Percentiles rank a stretch among this genome's conserved stretches.
phyloP scores from a whole-genome alignment of 2,329 filamentous ascomycete genomes.

The Pseudocercospora cruenta region DNA sequence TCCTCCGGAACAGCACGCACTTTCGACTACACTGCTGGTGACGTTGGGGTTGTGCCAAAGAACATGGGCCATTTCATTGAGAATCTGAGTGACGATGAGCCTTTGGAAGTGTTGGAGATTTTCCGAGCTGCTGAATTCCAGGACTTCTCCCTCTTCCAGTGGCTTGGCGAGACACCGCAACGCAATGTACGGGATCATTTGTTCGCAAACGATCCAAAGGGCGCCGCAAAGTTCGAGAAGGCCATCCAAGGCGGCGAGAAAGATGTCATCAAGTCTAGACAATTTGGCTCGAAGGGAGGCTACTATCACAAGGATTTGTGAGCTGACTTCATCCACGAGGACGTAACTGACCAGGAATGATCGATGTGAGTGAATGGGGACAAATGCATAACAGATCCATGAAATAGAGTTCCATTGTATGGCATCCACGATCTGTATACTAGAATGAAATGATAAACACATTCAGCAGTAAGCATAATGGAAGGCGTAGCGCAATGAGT shows the following conservation, averaged over 20 bases:
- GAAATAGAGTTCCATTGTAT: background rate
- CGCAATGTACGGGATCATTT: slow-evolving; percentile 61
- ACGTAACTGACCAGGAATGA: background rate
- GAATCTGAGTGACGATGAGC: slow-evolving; percentile 73
- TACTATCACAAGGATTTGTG: slow-evolving; percentile 4
- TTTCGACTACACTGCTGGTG: slow-evolving; percentile 75
- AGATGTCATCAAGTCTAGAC: slow-evolving; percentile 43
- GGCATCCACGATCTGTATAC: background rate
- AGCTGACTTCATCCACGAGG: background rate
- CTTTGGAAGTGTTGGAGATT: slow-evolving; percentile 75
- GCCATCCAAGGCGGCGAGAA: slow-evolving; percentile 65
- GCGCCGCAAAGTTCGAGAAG: slow-evolving; percentile 64
- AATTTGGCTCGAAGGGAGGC: background rate
- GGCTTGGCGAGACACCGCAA: slow-evolving; percentile 73
- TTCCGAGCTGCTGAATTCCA: slow-evolving; percentile 67
- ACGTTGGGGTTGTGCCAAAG: slow-evolving; percentile 74
- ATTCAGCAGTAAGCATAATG: too few species aligned
- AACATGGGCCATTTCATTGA: slow-evolving; percentile 84
- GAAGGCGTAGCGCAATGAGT: too few species aligned
- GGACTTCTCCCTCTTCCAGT: slow-evolving; percentile 74
- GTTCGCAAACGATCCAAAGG: slow-evolving; percentile 64
- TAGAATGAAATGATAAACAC: too few species aligned
- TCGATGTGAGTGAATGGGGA: background rate
- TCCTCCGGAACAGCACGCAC: slow-evolving; percentile 70
- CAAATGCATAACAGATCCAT: background rate